Evolutionary conservation across 768 basidiomycete species (phyloP), one percentile per base, ranked within the genome.

Genomic region (Tulasnella sp.): DNA sequence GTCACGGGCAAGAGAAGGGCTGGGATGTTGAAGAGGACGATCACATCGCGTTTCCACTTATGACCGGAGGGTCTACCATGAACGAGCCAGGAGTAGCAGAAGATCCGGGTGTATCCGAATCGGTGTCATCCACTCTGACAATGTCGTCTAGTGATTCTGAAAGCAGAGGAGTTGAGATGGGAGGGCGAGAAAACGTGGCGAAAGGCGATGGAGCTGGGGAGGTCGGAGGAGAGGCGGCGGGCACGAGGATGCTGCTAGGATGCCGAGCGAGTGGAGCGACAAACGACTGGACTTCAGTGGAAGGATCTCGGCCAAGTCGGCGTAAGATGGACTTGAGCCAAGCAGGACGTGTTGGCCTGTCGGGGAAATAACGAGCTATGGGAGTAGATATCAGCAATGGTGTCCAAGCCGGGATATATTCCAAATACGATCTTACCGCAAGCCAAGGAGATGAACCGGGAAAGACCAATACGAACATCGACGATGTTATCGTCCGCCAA

Each of bases 381-480:
- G 40, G 31, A 16, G 28, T 75, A 46, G 73, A 60, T 12, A 34
- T 31, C 9, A 41, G 20, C 54, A 24, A 58, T 8, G 8, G 18
- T 78, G 8, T 46, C 16, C 12, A 40, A 31, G 20, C 24, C 34
- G 2, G 42, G 31, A 1, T 28, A 6, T 5, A 34, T 44, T 18
- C 12, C 28, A 2, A 1, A 22, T n/a, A 40, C 11, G 77, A 87
- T 42, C 91, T 84, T 86, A 93, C 93, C 89, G 82, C 86, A 88
- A 41, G 92, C 84, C 74, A 86, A 83, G 75, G 90, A 90, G 60
- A 92, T 86, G 72, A 95, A 89, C 75, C 96, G 90, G n/a, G 96
- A 93, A 2, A 96, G 89, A 9, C 92, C 93, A 80, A 98, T 95
- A 72, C 96, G 90, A 46, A 98, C 96, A 81, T 95, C 96, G 76